Base-by-base conservation (phyloP, 2,329 filamentous ascomycete genomes). In the Aspergillus uvarum region DNA sequence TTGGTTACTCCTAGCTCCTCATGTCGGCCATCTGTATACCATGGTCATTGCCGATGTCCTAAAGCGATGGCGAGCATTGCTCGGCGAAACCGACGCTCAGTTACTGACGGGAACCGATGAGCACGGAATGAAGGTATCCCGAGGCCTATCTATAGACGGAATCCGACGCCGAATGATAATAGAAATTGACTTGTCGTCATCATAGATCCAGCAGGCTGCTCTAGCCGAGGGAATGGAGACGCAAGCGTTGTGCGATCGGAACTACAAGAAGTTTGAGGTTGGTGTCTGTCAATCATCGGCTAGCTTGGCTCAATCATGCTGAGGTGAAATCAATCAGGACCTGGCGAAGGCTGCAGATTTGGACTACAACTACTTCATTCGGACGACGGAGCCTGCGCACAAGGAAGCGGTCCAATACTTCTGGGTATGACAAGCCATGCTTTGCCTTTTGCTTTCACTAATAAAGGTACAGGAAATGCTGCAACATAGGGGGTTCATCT, bases 61-160 rank as follows among this genome's bases (percentile, higher is more conserved):
- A 67, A 99, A 98, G 77, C 85, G 95, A 78, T 99, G 92, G 92
- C 87, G 96, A 72, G 80, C 86, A 32, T 82, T 99, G 54, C 86
- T 89, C 61, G 91, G 91, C 42, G 79, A 86, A 31, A 79, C 64
- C 5, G 70, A 83, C 51, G 89, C 93, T 3, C 82, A 91, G 64
- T 80, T 99, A 14, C 88, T 89, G 68, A 99, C 95, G 1, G 95
- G 95, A 60, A 98, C 93, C 38, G 95, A 99, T 74, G 95, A 99
- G 77, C 94, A 99, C 80, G 95, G 95, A 48, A 90, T 97, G 85
- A 99, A 99, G 78, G 82, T 83, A 69, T 44, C 42, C 64, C 73
- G 55, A 73, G n/a, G 16, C 38, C 60, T 24, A n/a, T 19, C 19
- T 8, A 44, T n/a, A 8, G 6, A 19, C 14, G 16, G 1, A 44